phyloP scores from a whole-genome alignment of 306 rosid species.

The Prinsepia uniflora region DNA sequence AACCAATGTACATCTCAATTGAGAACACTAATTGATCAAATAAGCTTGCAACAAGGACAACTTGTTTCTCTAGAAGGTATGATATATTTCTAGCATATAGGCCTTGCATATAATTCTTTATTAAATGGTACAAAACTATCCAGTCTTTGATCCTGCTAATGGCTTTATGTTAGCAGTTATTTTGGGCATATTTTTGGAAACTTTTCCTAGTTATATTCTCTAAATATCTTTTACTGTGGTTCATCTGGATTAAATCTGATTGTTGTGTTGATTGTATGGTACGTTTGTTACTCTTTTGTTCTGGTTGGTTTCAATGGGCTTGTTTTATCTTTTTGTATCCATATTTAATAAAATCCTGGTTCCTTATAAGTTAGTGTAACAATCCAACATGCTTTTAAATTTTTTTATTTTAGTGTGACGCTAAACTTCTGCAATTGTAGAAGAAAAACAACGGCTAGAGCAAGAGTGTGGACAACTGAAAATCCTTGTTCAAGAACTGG shows the following conservation, averaged over 20 bases:
- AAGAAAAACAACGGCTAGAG: conserved; percentile 57
- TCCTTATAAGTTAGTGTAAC: background rate
- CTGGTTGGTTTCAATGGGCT: background rate
- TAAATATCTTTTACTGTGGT: background rate
- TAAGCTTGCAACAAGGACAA: conserved; percentile 85
- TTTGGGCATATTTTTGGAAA: background rate
- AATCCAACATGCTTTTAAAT: background rate
- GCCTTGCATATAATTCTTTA: background rate
- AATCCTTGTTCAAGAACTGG: conserved; percentile 76
- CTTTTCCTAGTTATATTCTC: too few relatives aligned
- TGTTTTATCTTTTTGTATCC: background rate
- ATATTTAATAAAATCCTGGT: background rate
- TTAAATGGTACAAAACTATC: background rate
- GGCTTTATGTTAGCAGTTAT: background rate
- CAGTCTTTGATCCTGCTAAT: background rate
- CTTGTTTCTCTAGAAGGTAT: conserved; percentile 69
- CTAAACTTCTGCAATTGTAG: conserved; percentile 39
- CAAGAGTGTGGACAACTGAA: conserved; percentile 61
- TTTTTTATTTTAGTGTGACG: conserved; percentile 16
- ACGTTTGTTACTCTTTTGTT: background rate
- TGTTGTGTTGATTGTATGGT: background rate
- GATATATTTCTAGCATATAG: conserved; percentile 4
- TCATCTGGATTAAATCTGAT: background rate
- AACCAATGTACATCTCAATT: conserved; percentile 67
- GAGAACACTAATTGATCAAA: conserved; percentile 75